A percentile compares a stretch with the other conserved stretches of the same genome.
These are phyloP conservation scores for Amanita jacksonii DNA, from an alignment of 768 basidiomycete species.

Conservation along the genomic window DNA sequence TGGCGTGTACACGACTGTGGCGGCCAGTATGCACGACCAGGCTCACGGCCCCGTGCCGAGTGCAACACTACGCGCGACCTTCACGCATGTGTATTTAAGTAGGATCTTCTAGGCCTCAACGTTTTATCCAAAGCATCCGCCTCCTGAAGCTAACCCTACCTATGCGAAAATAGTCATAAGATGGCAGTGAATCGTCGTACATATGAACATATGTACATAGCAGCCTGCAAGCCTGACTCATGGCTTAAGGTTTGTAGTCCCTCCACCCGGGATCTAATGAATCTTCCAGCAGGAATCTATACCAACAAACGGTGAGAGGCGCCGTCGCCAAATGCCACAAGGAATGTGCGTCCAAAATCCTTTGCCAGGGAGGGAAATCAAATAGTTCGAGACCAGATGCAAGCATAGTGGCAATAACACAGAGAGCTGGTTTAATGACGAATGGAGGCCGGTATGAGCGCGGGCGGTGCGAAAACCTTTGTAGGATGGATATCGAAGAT, in stretches of 20 bases:
- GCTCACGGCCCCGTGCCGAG: too few relatives aligned
- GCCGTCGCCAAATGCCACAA: conserved; percentile 89
- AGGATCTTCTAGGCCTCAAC: too few relatives aligned
- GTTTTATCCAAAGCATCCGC: too few relatives aligned
- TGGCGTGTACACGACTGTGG: too few relatives aligned
- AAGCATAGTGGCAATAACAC: conserved; percentile 61
- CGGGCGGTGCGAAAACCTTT: conserved; percentile 44
- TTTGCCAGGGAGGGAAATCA: conserved; percentile 77
- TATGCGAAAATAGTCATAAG: not conserved
- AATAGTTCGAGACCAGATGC: conserved; percentile 80
- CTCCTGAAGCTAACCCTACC: too few relatives aligned
- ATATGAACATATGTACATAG: too few relatives aligned
- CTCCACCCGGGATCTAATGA: conserved; percentile 63
- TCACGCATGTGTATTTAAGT: too few relatives aligned
- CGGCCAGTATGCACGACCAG: too few relatives aligned
- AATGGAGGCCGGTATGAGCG: conserved; percentile 51
- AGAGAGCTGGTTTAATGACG: conserved; percentile 41
- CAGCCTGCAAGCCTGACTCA: not conserved
- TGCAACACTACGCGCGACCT: too few relatives aligned
- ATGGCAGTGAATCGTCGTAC: too few relatives aligned
- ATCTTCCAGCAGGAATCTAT: conserved; percentile 72
- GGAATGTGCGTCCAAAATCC: conserved; percentile 82
- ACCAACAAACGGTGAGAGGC: conserved; percentile 74
- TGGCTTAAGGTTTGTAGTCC: conserved; percentile 22
- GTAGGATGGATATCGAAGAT: conserved; percentile 33